Base-by-base conservation (phyloP, 1,284 basidiomycete genomes). In the Melampsora americana region DNA sequence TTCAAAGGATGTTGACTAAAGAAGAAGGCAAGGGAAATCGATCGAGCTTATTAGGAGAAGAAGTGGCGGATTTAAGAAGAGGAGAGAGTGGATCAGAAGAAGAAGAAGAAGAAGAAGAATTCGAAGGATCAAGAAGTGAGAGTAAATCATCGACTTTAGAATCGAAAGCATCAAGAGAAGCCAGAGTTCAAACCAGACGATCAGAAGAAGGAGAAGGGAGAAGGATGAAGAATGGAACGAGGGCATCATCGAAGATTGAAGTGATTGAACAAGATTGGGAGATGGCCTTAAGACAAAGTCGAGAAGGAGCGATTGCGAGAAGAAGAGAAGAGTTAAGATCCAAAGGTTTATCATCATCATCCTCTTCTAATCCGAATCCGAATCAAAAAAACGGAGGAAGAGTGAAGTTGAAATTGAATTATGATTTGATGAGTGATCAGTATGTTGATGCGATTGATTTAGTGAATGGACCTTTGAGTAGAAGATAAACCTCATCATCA, bases 251-350 rank as follows among this genome's bases (percentile, higher is more conserved):
- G 16, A 53, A 53, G 50, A 20, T 53, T 53, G 50, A 53, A 53
- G 50, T 53, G 50, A 23, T 59, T 50, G 71, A 74, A 61, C 32
- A 39, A 46, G 71, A 48, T 46, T 74, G 71, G 71, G 71, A 74
- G 56, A 39, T 32, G 12, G 71, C 71, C 11, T 48, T 74, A 12
- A 66, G 71, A 48, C 48, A 66, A n/a, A 74, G 71, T 56, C 44
- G 71, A 42, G 71, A 74, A 67, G 71, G 65, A 67, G 71, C 71
- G 39, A 67, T 74, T 42, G 16, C 64, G 3, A 66, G 53, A 30
- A 46, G 71, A 14, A 59, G 71, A 62, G 71, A 74, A 66, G 70
- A 72, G 42, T 61, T 72, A 20, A 28, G 60, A 32, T 32, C 23
- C 12, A 5, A 3, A 20, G 50, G 46, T n/a, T n/a, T n/a, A n/a